Base-by-base conservation (phyloP, 1,139 yeast species). In the Pichia norvegensis region DNA sequence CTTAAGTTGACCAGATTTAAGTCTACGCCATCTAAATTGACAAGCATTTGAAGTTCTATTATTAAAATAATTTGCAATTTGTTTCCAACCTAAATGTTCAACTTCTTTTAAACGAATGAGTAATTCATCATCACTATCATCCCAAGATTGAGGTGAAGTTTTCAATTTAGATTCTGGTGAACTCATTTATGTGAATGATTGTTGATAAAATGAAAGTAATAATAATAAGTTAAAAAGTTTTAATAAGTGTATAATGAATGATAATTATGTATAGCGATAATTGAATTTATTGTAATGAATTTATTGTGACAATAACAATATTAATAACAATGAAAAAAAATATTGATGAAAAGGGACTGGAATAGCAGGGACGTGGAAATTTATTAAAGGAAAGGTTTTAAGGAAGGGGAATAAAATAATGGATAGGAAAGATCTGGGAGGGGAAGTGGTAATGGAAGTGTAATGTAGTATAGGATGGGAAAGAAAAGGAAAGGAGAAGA, bases 31-130 rank as follows among this genome's bases (percentile, higher is more conserved):
- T 58, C 94, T 70, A 59, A 84, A 84, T 61, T 84, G 94, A 58
- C 92, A 84, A 6, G 92, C 92, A 61, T 84, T 84, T 29, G 92
- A 85, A 2, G 92, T 84, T 61, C 94, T 68, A 58, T 79, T 76
- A 43, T 70, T 72, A 65, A 84, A 84, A 58, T 83, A 76, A 40
- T 76, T 67, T 14, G 92, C 82, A 45, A 84, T 82, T 54, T 83
- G 90, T 65, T 83, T 82, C 92, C 92, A 84, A 14, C 92, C 92
- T 42, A 83, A 67, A 60, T 81, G 81, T 58, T 78, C 81, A 49
- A 70, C 76, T 61, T 84, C 92, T 62, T 84, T 84, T 51, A 84
- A 67, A 57, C 79, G 84, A 63, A 84, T 72, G 50, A 84, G 68
- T 40, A 83, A 69, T 46, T 75, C 65, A 58, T 84, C 94, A 58